Percentiles rank a stretch among this genome's conserved stretches.
phyloP scores from a whole-genome alignment of 768 basidiomycete genomes.

The Phaeotremella fagi region DNA sequence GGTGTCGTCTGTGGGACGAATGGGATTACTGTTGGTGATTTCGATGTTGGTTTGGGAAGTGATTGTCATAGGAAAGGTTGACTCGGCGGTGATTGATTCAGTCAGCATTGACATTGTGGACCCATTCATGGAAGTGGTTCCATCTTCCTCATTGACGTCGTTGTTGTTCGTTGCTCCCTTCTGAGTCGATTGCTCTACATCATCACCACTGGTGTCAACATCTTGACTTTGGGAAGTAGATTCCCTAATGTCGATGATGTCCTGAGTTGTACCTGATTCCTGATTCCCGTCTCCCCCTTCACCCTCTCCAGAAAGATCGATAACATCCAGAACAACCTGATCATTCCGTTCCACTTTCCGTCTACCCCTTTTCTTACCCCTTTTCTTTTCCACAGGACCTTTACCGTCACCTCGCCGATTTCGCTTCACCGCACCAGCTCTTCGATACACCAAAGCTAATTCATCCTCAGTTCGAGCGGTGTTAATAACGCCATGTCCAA shows the following conservation, averaged over 20 bases:
- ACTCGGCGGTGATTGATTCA: too few relatives aligned
- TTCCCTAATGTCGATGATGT: background rate
- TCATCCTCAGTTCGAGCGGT: conserved; percentile 31
- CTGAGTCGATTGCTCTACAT: conserved; percentile 20
- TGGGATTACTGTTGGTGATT: background rate
- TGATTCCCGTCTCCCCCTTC: too few relatives aligned
- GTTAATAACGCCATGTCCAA: conserved; percentile 10
- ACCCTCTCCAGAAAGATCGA: conserved; percentile 3
- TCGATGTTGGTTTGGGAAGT: background rate
- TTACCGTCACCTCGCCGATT: background rate
- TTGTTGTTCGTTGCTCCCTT: background rate
- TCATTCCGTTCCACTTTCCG: background rate
- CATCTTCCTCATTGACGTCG: background rate
- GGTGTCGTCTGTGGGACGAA: conserved; percentile 4
- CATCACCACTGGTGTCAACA: background rate
- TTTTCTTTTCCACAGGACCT: conserved; percentile 1
- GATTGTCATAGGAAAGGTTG: too few relatives aligned
- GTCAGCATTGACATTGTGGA: background rate
- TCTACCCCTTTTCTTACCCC: conserved; percentile 6
- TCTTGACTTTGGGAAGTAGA: background rate
- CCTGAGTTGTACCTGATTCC: too few relatives aligned
- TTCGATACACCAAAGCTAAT: conserved; percentile 45
- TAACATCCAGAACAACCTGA: background rate
- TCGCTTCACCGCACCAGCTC: conserved; percentile 12
- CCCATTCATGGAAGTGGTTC: background rate